Base-by-base conservation (phyloP, 257 asterid genomes). In the Rauvolfia tetraphylla region DNA sequence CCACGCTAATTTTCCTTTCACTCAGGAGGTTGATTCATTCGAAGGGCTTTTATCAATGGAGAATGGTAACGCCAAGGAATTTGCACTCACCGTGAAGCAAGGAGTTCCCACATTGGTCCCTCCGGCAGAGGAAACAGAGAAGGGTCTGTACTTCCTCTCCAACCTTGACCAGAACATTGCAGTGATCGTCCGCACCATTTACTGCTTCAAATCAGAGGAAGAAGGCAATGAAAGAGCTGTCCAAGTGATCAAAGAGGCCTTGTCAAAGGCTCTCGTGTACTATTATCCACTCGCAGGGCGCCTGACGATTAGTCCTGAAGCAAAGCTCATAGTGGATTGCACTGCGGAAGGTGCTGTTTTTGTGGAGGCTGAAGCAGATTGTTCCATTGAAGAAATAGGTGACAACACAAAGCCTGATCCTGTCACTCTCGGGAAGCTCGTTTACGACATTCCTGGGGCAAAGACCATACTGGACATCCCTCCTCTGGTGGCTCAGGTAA, bases 161-260 rank as follows among this genome's bases (percentile, higher is more conserved):
- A 92, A 92, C 68, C 86, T 94, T 3, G 98, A 94, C 72, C 98
- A 94, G 83, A 94, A 94, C 78, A 92, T 94, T 0, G 97, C 97
- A 0, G 96, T 90, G 15, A 77, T 90, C 1, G 96, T 94, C 20
- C 92, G 96, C 0, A 94, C 98, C 0, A 87, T 94, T 62, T 92
- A 94, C 86, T 83, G 95, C 84, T 94, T 92, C 29, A 89, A 89
- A 51, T 89, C 97, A 0, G 89, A 79, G 22, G 91, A 85, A 61
- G 80, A 33, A 13, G 93, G 93, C 38, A 87, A 88, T 18, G 92
- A 88, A 79, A 79, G 75, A 3, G 95, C 89, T 0, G 82, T 46
- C 10, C 72, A 67, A 27, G 92, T 92, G 51, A 79, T 92, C 44
- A 92, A 86, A 84, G 84, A 88, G 6, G 92, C 96, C 3, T 76